Conservation (phyloP, 225 moss, liverwort and hornwort species). For the Marchantia paleacea region DNA sequence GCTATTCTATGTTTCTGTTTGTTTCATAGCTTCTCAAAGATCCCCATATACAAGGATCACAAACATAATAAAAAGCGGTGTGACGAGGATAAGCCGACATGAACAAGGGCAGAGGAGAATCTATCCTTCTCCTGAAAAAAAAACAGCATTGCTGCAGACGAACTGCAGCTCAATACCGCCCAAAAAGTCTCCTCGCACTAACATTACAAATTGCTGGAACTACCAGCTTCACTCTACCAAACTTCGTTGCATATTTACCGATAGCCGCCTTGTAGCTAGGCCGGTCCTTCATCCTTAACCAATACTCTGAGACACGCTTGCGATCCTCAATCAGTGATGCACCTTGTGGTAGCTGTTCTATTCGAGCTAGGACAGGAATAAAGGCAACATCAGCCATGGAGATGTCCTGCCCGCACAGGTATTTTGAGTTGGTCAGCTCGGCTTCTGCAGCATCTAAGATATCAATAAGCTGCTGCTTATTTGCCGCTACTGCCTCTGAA, state of each 20-base stretch:
- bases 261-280: constrained; percentile 68
- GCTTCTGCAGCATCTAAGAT: constrained; percentile 61
- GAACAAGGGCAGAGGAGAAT: not conserved
- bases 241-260: constrained; percentile 51
- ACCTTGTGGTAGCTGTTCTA: constrained; percentile 53
- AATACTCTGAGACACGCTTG: constrained; percentile 47
- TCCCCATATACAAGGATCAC: constrained; percentile 1
- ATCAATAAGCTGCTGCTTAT: constrained; percentile 48
- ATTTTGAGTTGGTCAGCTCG: constrained; percentile 52
- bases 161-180: constrained; percentile 44
- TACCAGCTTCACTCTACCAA: constrained; percentile 64
- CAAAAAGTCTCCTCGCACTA: constrained; percentile 55
- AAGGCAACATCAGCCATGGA: constrained; percentile 63
- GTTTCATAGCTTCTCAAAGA: not conserved
- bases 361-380: constrained; percentile 58
- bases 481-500: constrained; percentile 44
- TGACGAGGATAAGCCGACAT: not conserved
- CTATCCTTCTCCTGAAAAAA: not conserved
- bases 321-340: constrained; percentile 45
- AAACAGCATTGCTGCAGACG: not conserved
- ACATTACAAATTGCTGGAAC: constrained; percentile 64
- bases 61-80: not conserved
- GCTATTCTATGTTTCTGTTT: not conserved
- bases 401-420: constrained; percentile 56
- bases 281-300: constrained; percentile 63